Conservation (phyloP, 352 stramenopile genomes). For the Phytophthora multivora region DNA sequence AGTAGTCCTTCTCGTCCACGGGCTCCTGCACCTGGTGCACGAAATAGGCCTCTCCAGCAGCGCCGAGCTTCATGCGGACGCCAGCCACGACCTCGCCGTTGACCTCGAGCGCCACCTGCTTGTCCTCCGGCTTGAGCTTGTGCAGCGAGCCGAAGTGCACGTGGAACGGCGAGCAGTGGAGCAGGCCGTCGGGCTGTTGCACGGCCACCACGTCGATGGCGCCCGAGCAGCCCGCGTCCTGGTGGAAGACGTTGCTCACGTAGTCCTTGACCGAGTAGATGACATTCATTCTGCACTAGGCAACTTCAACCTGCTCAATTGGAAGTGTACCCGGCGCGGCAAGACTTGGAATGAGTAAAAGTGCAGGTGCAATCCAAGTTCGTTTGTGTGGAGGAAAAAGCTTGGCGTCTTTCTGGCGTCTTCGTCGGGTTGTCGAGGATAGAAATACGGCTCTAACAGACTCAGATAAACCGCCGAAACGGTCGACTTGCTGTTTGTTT, state of each 20-base stretch:
- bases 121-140: slow-evolving; percentile 42
- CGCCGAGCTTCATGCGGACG: slow-evolving; percentile 79
- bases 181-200: slow-evolving; percentile 63
- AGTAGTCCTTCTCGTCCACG: slow-evolving; percentile 68
- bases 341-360: slow-evolving; percentile 20
- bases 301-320: slow-evolving; percentile 20
- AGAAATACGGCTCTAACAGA: slow-evolving; percentile 17
- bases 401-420: slow-evolving; percentile 14
- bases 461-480: slow-evolving; percentile 21
- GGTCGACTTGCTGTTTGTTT: too few relatives aligned
- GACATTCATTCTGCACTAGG: slow-evolving; percentile 70
- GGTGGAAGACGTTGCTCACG: slow-evolving; percentile 81
- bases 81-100: slow-evolving; percentile 59
- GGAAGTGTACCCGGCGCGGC: slow-evolving; percentile 8
- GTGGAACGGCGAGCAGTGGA: slow-evolving; percentile 80
- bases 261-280: slow-evolving; percentile 90
- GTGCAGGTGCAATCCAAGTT: too few relatives aligned
- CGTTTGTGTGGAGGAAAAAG: slow-evolving; percentile 20
- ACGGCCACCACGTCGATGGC: slow-evolving; percentile 88
- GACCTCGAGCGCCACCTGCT: slow-evolving; percentile 61
- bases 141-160: slow-evolving; percentile 73
- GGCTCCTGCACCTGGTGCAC: slow-evolving; percentile 62
- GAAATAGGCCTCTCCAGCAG: slow-evolving; percentile 78
- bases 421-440: slow-evolving; percentile 26
- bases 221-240: slow-evolving; percentile 55